Conservation (phyloP, 2,329 filamentous ascomycete species). For the Aureobasidium sp. region DNA sequence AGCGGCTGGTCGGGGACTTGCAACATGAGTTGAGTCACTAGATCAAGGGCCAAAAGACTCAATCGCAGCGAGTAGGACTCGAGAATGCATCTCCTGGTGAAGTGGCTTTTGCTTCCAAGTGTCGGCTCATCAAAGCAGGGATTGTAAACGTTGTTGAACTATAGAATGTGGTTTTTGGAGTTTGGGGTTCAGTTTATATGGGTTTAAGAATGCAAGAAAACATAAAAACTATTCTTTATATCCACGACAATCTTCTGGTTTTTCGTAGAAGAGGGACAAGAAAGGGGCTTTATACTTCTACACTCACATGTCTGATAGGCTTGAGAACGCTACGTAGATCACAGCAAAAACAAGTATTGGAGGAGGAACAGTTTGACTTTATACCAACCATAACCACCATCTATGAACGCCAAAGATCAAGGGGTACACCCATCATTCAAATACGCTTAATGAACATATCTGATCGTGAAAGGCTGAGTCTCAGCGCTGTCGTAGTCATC, state of each 20-base stretch:
- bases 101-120: too few species aligned
- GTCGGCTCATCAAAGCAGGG: too few species aligned
- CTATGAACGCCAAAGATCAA: neutral
- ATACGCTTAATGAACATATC: conserved; percentile 13
- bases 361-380: neutral
- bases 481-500: conserved; percentile 25
- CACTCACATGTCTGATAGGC: too few species aligned
- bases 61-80: neutral
- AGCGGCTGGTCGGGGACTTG: neutral
- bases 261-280: too few species aligned
- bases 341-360: neutral
- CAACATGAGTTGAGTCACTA: neutral
- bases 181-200: neutral
- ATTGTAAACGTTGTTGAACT: too few species aligned
- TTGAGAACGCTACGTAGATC: neutral
- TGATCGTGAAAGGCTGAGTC: conserved; percentile 22
- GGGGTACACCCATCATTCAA: neutral
- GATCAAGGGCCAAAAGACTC: too few species aligned
- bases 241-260: too few species aligned
- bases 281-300: too few species aligned
- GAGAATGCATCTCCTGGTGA: too few species aligned
- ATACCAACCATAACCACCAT: neutral
- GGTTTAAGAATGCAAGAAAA: neutral
- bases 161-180: too few species aligned
- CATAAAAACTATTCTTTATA: neutral